Conservation (phyloP, 1,139 yeast species). For the Entelexis sorbosivorans region DNA sequence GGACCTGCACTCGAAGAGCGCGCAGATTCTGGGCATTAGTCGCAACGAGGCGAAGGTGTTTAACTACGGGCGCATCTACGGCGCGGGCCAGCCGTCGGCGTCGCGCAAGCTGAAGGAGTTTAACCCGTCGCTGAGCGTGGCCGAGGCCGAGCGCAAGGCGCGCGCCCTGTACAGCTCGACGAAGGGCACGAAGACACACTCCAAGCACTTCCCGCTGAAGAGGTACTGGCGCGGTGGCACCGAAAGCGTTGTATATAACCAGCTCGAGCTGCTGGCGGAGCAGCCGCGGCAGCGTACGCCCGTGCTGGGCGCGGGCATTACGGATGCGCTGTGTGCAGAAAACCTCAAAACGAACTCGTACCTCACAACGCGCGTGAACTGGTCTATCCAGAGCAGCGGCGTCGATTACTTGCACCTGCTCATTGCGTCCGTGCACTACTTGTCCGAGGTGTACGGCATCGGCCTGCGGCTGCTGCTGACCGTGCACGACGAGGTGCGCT, state of each 20-base stretch:
- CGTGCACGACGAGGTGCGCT: constrained; percentile 92
- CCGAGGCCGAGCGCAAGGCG: constrained; percentile 60
- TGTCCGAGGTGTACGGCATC: constrained; percentile 52
- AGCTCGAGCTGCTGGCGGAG: constrained; percentile 76
- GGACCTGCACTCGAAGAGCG: constrained; percentile 91
- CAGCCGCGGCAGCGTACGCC: constrained; percentile 82
- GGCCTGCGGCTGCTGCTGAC: constrained; percentile 75
- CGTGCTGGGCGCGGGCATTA: constrained; percentile 84
- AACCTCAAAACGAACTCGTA: constrained; percentile 55
- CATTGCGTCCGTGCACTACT: constrained; percentile 78
- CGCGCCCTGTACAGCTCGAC: constrained; percentile 62
- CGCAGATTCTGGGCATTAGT: constrained; percentile 74
- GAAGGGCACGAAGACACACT: constrained; percentile 50
- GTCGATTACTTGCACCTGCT: constrained; percentile 87
- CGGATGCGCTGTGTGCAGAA: constrained; percentile 61
- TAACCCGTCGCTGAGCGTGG: constrained; percentile 57
- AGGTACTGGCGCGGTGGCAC: constrained; percentile 82
- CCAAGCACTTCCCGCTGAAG: constrained; percentile 30
- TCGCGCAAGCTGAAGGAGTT: constrained; percentile 69
- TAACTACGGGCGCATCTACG: constrained; percentile 94
- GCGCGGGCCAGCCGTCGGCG: constrained; percentile 92
- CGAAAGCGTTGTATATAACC: constrained; percentile 83
- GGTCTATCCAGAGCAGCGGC: constrained; percentile 98
- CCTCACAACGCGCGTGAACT: constrained; percentile 83
- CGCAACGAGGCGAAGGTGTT: constrained; percentile 89